Percentiles rank a stretch among this genome's conserved stretches.
Conservation (phyloP, 2,329 filamentous ascomycete genomes). For the Alternaria rosae region DNA sequence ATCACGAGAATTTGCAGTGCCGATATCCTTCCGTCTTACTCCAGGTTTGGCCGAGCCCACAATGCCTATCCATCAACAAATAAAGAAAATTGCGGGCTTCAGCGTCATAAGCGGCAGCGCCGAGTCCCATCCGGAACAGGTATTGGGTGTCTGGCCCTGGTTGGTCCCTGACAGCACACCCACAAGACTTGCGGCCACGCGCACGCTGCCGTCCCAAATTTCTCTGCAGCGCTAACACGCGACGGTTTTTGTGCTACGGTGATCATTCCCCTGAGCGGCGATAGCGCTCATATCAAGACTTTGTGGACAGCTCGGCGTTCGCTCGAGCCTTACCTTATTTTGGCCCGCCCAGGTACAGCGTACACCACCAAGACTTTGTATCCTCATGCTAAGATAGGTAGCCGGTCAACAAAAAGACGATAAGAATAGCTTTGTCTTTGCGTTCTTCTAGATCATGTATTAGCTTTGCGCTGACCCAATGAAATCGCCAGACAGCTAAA, state of each 20-base stretch:
- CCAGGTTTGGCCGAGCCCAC: neutral
- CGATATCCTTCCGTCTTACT: neutral
- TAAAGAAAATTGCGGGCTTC: conserved; percentile 5
- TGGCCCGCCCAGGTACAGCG: neutral
- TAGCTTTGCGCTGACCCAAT: neutral
- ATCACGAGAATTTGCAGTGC: conserved; percentile 1
- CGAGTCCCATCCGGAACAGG: neutral
- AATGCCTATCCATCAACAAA: neutral
- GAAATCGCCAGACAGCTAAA: neutral
- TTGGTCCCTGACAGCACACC: conserved; percentile 10
- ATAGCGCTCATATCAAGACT: neutral
- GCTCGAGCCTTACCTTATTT: conserved; percentile 5
- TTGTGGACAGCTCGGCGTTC: conserved; percentile 1
- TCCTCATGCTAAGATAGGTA: neutral
- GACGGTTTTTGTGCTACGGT: neutral
- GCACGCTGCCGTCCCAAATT: neutral
- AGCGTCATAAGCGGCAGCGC: conserved; percentile 5
- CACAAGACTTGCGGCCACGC: conserved; percentile 2
- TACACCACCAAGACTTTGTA: conserved; percentile 3
- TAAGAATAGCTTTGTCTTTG: neutral
- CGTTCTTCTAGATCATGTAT: neutral
- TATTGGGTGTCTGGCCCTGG: neutral
- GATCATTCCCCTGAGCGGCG: neutral
- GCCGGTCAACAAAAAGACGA: neutral
- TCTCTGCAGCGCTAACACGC: neutral